Conservation (phyloP, 495 filamentous ascomycete species). For the Hypoxylon subgilvum region DNA sequence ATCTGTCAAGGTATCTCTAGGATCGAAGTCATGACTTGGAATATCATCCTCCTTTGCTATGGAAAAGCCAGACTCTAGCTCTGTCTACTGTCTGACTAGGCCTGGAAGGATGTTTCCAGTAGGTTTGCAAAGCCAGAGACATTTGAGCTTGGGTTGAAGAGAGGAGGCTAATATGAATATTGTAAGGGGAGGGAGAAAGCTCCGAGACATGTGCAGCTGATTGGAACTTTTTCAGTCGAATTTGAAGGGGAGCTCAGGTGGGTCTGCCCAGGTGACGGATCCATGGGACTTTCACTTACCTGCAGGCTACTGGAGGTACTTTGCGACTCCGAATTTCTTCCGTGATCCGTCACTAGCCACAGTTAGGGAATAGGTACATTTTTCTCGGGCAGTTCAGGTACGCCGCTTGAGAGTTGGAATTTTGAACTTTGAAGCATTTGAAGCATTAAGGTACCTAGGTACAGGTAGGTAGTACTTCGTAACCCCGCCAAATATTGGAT, state of each 20-base stretch:
- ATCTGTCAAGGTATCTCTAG: neutral
- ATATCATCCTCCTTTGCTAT: slow-evolving; percentile 22
- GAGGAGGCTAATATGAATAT: neutral
- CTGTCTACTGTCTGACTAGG: slow-evolving; percentile 19
- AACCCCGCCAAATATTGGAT: slow-evolving; percentile 35
- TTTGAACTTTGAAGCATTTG: neutral
- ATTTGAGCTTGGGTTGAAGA: slow-evolving; percentile 29
- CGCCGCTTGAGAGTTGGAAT: too few relatives aligned
- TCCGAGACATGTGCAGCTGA: slow-evolving; percentile 26
- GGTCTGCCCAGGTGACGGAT: too few relatives aligned
- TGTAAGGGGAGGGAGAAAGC: slow-evolving; percentile 31
- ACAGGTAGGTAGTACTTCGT: neutral
- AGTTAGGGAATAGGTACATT: neutral
- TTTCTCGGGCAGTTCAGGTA: too few relatives aligned
- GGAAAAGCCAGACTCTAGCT: slow-evolving; percentile 7
- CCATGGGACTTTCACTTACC: too few relatives aligned
- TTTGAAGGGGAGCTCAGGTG: slow-evolving; percentile 15
- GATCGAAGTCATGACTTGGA: slow-evolving; percentile 8
- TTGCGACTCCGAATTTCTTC: slow-evolving; percentile 21
- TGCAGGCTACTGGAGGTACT: too few relatives aligned
- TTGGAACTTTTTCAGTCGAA: slow-evolving; percentile 18
- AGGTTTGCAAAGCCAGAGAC: slow-evolving; percentile 29
- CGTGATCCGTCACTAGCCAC: slow-evolving; percentile 6
- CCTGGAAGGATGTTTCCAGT: slow-evolving; percentile 31
- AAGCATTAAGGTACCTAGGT: neutral